These are phyloP conservation scores for Herpetomonas tarakana DNA, from an alignment of 208 protist genomes.

Conservation along the genomic window DNA sequence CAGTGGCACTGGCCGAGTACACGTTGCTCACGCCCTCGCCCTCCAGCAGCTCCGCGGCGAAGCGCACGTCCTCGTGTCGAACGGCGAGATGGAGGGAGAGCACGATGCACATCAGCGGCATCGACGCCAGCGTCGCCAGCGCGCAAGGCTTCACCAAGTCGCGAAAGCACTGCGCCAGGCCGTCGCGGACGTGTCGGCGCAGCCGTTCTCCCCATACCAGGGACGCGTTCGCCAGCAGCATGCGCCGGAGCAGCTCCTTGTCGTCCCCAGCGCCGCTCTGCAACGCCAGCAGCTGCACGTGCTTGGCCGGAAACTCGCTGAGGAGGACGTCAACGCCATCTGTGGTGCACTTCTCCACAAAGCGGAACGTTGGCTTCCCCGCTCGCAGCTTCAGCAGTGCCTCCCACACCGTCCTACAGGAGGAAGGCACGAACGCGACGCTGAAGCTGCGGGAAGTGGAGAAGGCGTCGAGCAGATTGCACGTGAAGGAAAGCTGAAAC, in stretches of 20 bases:
- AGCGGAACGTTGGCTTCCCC: slow-evolving; percentile 18
- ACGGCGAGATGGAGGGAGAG: slow-evolving; percentile 45
- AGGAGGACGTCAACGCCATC: slow-evolving; percentile 52
- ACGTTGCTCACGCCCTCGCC: slow-evolving; percentile 5
- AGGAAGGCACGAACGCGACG: slow-evolving; percentile 20
- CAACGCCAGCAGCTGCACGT: slow-evolving; percentile 29
- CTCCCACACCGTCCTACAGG: slow-evolving; percentile 20
- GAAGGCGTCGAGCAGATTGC: slow-evolving; percentile 49
- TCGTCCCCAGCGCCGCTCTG: slow-evolving; percentile 49
- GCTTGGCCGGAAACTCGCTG: slow-evolving; percentile 25
- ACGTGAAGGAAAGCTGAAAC: slow-evolving; percentile 56
- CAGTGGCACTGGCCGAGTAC: neutral
- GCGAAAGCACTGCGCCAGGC: slow-evolving; percentile 19
- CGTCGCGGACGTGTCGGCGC: slow-evolving; percentile 40
- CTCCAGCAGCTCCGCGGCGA: slow-evolving; percentile 59
- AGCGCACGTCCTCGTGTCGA: slow-evolving; percentile 18
- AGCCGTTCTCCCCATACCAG: slow-evolving; percentile 32
- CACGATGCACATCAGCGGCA: slow-evolving; percentile 66
- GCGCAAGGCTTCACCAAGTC: slow-evolving; percentile 16
- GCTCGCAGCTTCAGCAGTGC: slow-evolving; percentile 32
- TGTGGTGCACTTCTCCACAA: slow-evolving; percentile 36
- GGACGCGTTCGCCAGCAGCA: slow-evolving; percentile 44
- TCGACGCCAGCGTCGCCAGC: slow-evolving; percentile 26
- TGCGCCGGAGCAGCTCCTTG: slow-evolving; percentile 18
- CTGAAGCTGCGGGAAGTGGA: slow-evolving; percentile 46